Evolutionary conservation across 495 filamentous ascomycete species (phyloP).

Genomic region (Cercophora newfieldiana): DNA sequence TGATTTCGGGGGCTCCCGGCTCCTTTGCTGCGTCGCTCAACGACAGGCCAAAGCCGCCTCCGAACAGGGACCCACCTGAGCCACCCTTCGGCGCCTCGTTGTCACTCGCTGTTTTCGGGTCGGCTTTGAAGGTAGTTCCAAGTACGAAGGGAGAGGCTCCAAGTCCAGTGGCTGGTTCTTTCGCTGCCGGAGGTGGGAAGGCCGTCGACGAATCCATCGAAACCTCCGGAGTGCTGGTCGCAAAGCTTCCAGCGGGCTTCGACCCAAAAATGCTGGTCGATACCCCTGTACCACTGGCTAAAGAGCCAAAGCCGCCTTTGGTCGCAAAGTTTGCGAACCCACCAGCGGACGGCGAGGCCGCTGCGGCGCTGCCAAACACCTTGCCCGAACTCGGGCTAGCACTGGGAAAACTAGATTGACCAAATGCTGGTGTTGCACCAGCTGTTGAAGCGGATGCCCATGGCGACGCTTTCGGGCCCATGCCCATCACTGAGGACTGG

Average conservation of each 20-base stretch:
- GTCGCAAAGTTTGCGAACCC: slow-evolving; percentile 63
- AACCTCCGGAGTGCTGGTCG: slow-evolving; percentile 35
- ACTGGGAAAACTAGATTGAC: slow-evolving; percentile 38
- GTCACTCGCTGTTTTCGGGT: slow-evolving; percentile 59
- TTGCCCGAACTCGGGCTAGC: slow-evolving; percentile 21
- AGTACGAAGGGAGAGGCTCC: slow-evolving; percentile 68
- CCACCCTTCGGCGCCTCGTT: slow-evolving; percentile 54
- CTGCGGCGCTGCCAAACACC: slow-evolving; percentile 38
- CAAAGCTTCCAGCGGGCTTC: slow-evolving; percentile 43
- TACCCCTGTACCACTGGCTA: slow-evolving; percentile 39
- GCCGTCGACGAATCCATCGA: slow-evolving; percentile 44
- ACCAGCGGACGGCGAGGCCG: slow-evolving; percentile 32
- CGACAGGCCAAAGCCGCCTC: slow-evolving; percentile 53
- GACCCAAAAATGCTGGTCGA: slow-evolving; percentile 52
- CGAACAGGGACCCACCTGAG: slow-evolving; percentile 53
- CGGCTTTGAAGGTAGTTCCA: slow-evolving; percentile 77
- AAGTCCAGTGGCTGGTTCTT: slow-evolving; percentile 46
- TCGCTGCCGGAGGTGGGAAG: slow-evolving; percentile 40
- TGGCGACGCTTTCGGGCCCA: slow-evolving; percentile 40
- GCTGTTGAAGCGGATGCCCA: slow-evolving; percentile 41
- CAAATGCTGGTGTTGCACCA: slow-evolving; percentile 39
- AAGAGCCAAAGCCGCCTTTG: slow-evolving; percentile 57
- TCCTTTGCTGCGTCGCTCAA: slow-evolving; percentile 49
- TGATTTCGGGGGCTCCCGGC: slow-evolving; percentile 45
- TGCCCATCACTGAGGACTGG: slow-evolving; percentile 39